Base-by-base conservation (phyloP, 2,329 filamentous ascomycete genomes). In the Phaeosphaeria sp. region DNA sequence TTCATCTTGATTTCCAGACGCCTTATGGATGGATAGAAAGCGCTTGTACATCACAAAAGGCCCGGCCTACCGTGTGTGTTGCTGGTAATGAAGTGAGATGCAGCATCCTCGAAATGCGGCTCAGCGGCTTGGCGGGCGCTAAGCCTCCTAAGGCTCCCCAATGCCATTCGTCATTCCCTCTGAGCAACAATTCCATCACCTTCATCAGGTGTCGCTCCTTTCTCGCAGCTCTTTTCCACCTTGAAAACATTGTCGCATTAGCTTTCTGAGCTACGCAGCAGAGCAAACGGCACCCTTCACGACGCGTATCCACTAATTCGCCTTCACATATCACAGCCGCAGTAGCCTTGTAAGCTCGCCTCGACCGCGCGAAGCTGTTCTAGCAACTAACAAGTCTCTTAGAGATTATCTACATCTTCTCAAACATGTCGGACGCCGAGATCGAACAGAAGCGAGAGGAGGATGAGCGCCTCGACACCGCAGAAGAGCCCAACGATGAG, bases 401-500 rank as follows among this genome's bases (percentile, higher is more conserved):
- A 52, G 46, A 42, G 43, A 22, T 30, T 21, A 30, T 36, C 41
- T 50, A 43, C 25, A 46, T 43, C 18, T 41, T 50, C 18, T 27
- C 46, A 54, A 58, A 23, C 55, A 75, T 75, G 72, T 70, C 72
- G 23, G 71, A 75, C 64, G 60, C 62, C 39, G 72, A 75, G 17
- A 56, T 62, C 41, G 71, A 72, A 46, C 58, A 63, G 43, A 68
- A 70, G 62, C 71, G 67, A 55, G 70, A 72, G 49, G 70, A 73
- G 39, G 72, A 73, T 48, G 71, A 72, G 62, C 73, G 69, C 51
- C 65, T 69, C 41, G 73, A 76, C 41, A 72, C 67, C 22, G 70
- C 69, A n/a, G 71, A 74, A 55, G 71, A 71, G 43, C 69, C 67
- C 21, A 71, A 71, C 55, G 73, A 76, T 42, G 75, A 77, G 71